Conservation (phyloP, 2,329 filamentous ascomycete genomes). For the Periconia sp. region DNA sequence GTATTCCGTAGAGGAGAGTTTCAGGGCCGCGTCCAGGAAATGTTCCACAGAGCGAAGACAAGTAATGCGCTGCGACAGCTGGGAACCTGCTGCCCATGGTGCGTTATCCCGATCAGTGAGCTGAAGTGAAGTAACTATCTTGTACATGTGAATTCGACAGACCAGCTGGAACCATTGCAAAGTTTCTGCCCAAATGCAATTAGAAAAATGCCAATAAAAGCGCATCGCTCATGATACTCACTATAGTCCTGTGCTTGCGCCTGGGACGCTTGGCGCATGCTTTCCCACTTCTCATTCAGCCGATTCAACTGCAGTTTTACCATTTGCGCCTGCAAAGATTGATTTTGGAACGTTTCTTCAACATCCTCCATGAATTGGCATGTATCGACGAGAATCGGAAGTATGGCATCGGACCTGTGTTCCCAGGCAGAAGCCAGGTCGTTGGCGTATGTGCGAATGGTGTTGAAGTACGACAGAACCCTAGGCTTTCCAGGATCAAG, state of each 20-base stretch:
- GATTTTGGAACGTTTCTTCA: conserved; percentile 33
- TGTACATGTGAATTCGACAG: conserved; percentile 32
- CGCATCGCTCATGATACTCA: conserved; percentile 12
- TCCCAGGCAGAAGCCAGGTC: conserved; percentile 35
- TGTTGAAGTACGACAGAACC: conserved; percentile 28
- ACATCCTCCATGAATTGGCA: conserved; percentile 41
- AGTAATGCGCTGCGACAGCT: conserved; percentile 37
- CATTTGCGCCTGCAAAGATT: conserved; percentile 31
- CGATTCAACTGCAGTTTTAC: conserved; percentile 36
- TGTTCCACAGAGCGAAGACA: conserved; percentile 36
- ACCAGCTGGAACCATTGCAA: conserved; percentile 36
- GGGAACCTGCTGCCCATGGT: conserved; percentile 37
- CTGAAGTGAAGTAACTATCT: conserved; percentile 28
- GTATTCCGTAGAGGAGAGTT: conserved; percentile 28
- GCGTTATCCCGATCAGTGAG: conserved; percentile 30
- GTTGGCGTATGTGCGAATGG: conserved; percentile 32
- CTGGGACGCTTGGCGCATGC: conserved; percentile 29
- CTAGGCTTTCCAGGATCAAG: conserved; percentile 27
- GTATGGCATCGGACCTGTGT: conserved; percentile 29
- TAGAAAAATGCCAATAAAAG: conserved; percentile 10
- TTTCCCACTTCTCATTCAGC: conserved; percentile 37
- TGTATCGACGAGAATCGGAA: conserved; percentile 33
- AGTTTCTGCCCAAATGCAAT: conserved; percentile 20
- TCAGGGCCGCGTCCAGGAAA: conserved; percentile 35
- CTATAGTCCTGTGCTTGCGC: conserved; percentile 34